A percentile compares a stretch with the other conserved stretches of the same genome.
These are phyloP conservation scores for Aureobasidium leucospermi DNA, from an alignment of 2,329 filamentous ascomycete species.

Conservation along the genomic window DNA sequence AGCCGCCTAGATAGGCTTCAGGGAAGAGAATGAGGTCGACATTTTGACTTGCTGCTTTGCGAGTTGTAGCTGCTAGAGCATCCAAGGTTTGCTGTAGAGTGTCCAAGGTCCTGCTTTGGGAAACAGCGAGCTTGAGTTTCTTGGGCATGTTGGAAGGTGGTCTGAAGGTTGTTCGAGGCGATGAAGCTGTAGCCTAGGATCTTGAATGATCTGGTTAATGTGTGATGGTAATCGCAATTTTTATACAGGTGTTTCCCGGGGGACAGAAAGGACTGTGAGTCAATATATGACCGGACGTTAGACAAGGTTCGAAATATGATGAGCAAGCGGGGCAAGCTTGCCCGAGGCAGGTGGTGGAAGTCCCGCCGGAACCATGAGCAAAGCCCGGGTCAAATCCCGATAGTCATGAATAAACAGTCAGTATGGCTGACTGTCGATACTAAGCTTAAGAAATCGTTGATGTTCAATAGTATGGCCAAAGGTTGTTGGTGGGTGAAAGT, in stretches of 20 bases:
- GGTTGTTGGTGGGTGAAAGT: neutral
- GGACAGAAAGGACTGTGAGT: neutral
- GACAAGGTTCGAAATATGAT: neutral
- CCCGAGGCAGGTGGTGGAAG: neutral
- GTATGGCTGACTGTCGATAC: neutral
- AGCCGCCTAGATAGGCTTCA: slow-evolving; percentile 86
- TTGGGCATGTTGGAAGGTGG: slow-evolving; percentile 30
- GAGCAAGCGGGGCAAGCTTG: neutral
- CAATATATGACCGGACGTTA: neutral
- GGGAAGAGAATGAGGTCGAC: slow-evolving; percentile 76
- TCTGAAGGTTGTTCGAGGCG: no score
- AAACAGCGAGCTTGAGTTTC: slow-evolving; percentile 40
- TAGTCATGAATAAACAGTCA: neutral
- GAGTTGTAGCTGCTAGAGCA: slow-evolving; percentile 57
- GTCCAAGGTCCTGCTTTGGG: slow-evolving; percentile 41
- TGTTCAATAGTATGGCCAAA: no score
- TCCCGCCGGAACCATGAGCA: no score
- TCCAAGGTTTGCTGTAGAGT: slow-evolving; percentile 54
- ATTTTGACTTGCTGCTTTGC: slow-evolving; percentile 51
- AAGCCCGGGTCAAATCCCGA: neutral
- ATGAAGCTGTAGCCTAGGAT: neutral
- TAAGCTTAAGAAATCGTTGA: no score
- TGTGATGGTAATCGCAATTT: no score
- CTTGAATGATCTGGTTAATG: neutral
- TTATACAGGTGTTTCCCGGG: neutral